Percentiles rank a stretch among this genome's conserved stretches.
Evolutionary conservation across 2,329 filamentous ascomycete genomes (phyloP).

Genomic region (Penicillium olsonii): DNA sequence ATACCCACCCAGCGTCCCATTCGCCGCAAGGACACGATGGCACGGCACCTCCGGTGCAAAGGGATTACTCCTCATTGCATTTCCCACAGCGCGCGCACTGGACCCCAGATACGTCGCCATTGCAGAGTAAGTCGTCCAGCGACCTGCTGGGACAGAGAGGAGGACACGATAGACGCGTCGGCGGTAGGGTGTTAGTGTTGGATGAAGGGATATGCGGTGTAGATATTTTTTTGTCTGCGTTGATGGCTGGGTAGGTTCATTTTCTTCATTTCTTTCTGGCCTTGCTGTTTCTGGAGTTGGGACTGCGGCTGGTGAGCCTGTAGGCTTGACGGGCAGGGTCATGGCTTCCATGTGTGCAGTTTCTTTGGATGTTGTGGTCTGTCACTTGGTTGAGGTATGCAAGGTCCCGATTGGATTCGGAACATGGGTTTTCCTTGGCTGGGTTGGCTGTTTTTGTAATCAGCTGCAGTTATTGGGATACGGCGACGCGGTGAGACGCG

Average conservation of each 20-base stretch:
- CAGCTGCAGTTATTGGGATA: not conserved
- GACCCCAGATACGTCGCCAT: slow-evolving; percentile 68
- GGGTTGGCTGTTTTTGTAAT: not conserved
- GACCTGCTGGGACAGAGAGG: slow-evolving; percentile 73
- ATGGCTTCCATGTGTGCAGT: not conserved
- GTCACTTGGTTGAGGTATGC: not conserved
- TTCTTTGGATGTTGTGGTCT: not conserved
- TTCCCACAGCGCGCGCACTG: slow-evolving; percentile 75
- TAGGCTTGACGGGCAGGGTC: not conserved
- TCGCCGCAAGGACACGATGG: slow-evolving; percentile 75
- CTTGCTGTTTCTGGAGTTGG: not conserved
- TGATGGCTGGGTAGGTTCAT: slow-evolving; percentile 1
- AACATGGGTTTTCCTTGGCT: slow-evolving; percentile 28
- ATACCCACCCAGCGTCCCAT: slow-evolving; percentile 60
- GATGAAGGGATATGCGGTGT: slow-evolving; percentile 45
- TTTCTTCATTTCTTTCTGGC: not conserved
- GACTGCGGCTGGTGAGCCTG: not conserved
- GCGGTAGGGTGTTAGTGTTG: slow-evolving; percentile 53
- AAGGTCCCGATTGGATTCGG: not conserved
- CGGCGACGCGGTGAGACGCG: slow-evolving; percentile 16
- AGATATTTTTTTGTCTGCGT: slow-evolving; percentile 32
- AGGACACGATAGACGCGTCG: slow-evolving; percentile 67
- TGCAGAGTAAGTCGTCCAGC: slow-evolving; percentile 75
- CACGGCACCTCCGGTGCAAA: slow-evolving; percentile 82
- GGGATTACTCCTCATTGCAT: slow-evolving; percentile 74